Conservation (phyloP, 2,329 filamentous ascomycete species). For the Penicillium sp. region DNA sequence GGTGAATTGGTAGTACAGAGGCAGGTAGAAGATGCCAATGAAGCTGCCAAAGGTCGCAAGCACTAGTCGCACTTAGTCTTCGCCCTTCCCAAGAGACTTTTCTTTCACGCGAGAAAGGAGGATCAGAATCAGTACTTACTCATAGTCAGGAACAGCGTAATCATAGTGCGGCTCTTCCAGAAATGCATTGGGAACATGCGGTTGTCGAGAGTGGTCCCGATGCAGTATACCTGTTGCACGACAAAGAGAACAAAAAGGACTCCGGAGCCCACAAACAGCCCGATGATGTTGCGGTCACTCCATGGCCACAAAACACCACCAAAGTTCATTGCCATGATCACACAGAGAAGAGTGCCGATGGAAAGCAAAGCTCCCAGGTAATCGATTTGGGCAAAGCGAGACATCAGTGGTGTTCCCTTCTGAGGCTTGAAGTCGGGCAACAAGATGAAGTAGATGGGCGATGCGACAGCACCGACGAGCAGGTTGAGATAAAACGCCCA, state of each 20-base stretch:
- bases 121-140: background rate
- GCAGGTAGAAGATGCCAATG: slow-evolving; percentile 10
- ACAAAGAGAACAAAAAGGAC: slow-evolving; percentile 42
- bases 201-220: slow-evolving; percentile 5
- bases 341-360: slow-evolving; percentile 36
- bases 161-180: slow-evolving; percentile 6
- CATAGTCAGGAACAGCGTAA: slow-evolving; percentile 7
- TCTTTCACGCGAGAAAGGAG: no score
- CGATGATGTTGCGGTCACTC: slow-evolving; percentile 39
- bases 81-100: no score
- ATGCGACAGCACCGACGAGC: slow-evolving; percentile 39
- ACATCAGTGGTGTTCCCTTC: slow-evolving; percentile 13
- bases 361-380: slow-evolving; percentile 44
- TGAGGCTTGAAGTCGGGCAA: slow-evolving; percentile 30
- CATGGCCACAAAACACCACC: slow-evolving; percentile 48
- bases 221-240: slow-evolving; percentile 28
- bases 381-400: slow-evolving; percentile 37
- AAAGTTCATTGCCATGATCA: slow-evolving; percentile 48
- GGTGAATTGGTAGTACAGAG: slow-evolving; percentile 17
- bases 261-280: slow-evolving; percentile 44
- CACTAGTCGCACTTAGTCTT: no score
- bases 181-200: slow-evolving; percentile 12
- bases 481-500: slow-evolving; percentile 55
- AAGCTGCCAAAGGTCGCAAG: no score
- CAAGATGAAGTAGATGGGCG: slow-evolving; percentile 42